A percentile compares a stretch with the other conserved stretches of the same genome.
Conservation (phyloP, 2,329 filamentous ascomycete genomes). For the Teratosphaeria epicoccoides region DNA sequence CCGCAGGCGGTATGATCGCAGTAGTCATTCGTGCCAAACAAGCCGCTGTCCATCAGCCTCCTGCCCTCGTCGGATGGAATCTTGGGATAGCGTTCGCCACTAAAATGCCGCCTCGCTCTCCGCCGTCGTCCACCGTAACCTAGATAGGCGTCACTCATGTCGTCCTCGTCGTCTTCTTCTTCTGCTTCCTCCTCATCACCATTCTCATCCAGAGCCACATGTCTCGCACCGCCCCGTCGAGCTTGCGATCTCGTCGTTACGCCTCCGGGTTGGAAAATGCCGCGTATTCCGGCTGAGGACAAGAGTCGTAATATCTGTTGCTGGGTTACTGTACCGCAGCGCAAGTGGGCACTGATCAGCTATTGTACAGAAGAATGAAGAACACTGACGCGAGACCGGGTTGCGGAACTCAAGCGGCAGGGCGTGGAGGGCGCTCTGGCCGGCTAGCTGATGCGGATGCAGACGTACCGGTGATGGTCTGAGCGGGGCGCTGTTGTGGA, state of each 20-base stretch:
- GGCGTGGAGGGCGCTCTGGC: slow-evolving; percentile 3
- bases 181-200: slow-evolving; percentile 18
- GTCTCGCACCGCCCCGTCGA: slow-evolving; percentile 6
- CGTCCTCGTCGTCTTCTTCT: slow-evolving; percentile 24
- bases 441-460: slow-evolving; percentile 1
- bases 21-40: slow-evolving; percentile 60
- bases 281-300: slow-evolving; percentile 42
- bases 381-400: slow-evolving; percentile 8
- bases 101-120: slow-evolving; percentile 35
- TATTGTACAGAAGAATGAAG: slow-evolving; percentile 5
- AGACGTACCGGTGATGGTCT: slow-evolving; percentile 23
- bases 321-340: slow-evolving; percentile 31
- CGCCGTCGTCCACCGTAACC: slow-evolving; percentile 34
- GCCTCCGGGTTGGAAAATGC: slow-evolving; percentile 35
- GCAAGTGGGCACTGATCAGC: slow-evolving; percentile 7
- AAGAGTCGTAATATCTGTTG: slow-evolving; percentile 45
- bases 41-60: slow-evolving; percentile 70
- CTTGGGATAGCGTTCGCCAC: slow-evolving; percentile 57
- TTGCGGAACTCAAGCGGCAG: slow-evolving; percentile 9
- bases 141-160: slow-evolving; percentile 21
- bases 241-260: slow-evolving; percentile 18
- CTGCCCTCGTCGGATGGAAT: slow-evolving; percentile 69
- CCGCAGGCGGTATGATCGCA: slow-evolving; percentile 39
- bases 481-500: slow-evolving; percentile 6
- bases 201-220: slow-evolving; percentile 16